phyloP scores from a whole-genome alignment of 2,329 filamentous ascomycete genomes.

The Didymella sp. region DNA sequence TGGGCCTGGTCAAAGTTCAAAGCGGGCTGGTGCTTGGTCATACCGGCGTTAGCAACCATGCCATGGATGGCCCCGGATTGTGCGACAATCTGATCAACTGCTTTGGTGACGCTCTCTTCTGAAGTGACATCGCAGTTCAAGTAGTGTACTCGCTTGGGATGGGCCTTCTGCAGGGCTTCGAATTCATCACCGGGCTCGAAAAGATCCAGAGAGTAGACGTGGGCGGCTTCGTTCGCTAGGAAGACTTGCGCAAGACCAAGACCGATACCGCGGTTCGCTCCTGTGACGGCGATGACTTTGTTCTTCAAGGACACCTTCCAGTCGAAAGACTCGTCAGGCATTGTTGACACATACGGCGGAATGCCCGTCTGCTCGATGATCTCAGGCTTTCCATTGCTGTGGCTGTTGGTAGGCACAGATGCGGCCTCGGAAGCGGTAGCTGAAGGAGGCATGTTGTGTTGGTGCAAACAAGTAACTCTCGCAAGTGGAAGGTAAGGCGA shows the following conservation, averaged over 20 bases:
- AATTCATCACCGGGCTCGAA: slow-evolving; percentile 58
- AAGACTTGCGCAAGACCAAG: slow-evolving; percentile 57
- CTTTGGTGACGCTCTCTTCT: slow-evolving; percentile 55
- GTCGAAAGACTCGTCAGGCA: slow-evolving; percentile 54
- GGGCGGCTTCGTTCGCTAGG: slow-evolving; percentile 56
- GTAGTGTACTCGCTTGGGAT: slow-evolving; percentile 54
- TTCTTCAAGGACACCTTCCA: slow-evolving; percentile 56
- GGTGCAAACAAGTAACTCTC: slow-evolving; percentile 17
- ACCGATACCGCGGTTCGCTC: slow-evolving; percentile 49
- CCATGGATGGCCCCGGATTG: slow-evolving; percentile 58
- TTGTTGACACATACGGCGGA: slow-evolving; percentile 50
- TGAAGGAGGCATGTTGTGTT: slow-evolving; percentile 40
- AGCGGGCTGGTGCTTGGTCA: slow-evolving; percentile 61
- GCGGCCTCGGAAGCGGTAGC: slow-evolving; percentile 30
- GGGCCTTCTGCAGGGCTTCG: slow-evolving; percentile 49
- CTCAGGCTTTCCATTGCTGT: slow-evolving; percentile 22
- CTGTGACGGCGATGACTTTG: slow-evolving; percentile 50
- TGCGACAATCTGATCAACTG: slow-evolving; percentile 57
- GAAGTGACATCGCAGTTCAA: slow-evolving; percentile 59
- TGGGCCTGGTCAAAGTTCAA: slow-evolving; percentile 60
- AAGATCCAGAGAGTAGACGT: slow-evolving; percentile 59
- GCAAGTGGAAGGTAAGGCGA: slow-evolving; percentile 25
- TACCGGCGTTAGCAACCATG: slow-evolving; percentile 61
- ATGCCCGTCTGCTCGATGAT: slow-evolving; percentile 37
- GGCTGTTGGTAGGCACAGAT: slow-evolving; percentile 25